phyloP scores from a whole-genome alignment of 2,329 filamentous ascomycete species.

The Cyclaneusma minus region DNA sequence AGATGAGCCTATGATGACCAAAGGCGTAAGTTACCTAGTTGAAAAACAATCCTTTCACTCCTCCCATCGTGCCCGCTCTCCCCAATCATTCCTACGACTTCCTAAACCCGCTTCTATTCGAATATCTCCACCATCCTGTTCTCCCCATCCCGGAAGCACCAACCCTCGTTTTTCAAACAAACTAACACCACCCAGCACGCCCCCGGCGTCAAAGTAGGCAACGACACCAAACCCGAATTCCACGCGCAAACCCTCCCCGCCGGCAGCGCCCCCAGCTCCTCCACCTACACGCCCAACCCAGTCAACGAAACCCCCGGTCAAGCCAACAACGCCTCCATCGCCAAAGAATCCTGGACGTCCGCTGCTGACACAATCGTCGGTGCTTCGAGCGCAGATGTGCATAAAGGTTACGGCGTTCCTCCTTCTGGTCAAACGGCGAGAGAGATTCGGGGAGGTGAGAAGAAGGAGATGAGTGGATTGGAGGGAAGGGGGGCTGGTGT shows the following conservation, averaged over 20 bases:
- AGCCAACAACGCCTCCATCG: constrained; percentile 16
- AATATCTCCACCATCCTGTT: no score
- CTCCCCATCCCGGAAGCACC: no score
- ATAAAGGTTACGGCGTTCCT: constrained; percentile 28
- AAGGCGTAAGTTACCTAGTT: no score
- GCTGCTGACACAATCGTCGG: constrained; percentile 25
- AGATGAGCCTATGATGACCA: no score
- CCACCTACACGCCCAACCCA: constrained; percentile 25
- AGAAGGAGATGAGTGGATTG: constrained; percentile 23
- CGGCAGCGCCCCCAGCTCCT: constrained; percentile 52
- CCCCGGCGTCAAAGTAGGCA: constrained; percentile 42
- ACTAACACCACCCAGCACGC: constrained; percentile 52
- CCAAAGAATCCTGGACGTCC: constrained; percentile 12
- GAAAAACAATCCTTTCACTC: no score
- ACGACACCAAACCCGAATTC: constrained; percentile 47
- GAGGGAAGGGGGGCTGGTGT: constrained; percentile 22
- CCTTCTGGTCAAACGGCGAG: constrained; percentile 24
- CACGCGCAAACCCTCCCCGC: constrained; percentile 41
- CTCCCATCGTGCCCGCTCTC: no score
- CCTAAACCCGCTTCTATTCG: no score
- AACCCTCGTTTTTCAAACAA: no score
- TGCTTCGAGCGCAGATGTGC: constrained; percentile 27
- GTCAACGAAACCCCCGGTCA: constrained; percentile 21
- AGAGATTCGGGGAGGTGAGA: constrained; percentile 24
- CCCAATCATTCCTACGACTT: no score